phyloP scores from a whole-genome alignment of 768 basidiomycete genomes.

The Russula earlei region DNA sequence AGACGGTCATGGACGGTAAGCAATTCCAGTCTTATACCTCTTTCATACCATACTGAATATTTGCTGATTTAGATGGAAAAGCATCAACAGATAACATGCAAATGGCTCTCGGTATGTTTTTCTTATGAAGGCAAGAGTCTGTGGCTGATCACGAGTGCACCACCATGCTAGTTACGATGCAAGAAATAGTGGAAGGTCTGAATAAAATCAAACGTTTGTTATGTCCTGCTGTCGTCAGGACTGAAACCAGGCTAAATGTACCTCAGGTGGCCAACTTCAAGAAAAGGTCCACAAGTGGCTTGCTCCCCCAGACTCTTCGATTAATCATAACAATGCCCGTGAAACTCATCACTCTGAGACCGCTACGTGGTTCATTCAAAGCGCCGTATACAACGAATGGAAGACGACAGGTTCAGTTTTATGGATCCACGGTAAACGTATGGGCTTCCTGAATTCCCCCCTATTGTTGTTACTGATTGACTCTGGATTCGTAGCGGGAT shows the following conservation, averaged over 20 bases:
- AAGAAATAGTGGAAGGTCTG: neutral
- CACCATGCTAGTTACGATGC: neutral
- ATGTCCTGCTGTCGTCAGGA: neutral
- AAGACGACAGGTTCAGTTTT: no score
- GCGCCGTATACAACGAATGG: neutral
- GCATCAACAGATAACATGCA: no score
- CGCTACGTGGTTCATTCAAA: neutral
- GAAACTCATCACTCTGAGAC: neutral
- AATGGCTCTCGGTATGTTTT: rapidly evolving
- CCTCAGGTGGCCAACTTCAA: neutral
- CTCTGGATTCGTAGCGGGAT: no score
- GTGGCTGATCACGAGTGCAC: neutral
- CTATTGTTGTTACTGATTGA: no score
- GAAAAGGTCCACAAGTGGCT: neutral
- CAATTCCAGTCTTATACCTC: no score
- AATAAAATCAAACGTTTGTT: neutral
- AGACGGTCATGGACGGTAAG: no score
- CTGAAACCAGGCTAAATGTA: no score
- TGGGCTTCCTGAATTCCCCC: no score
- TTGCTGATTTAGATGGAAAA: no score
- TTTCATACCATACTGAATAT: no score
- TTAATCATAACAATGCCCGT: neutral
- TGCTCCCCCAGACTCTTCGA: no score
- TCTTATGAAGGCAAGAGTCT: neutral
- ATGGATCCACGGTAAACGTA: no score